Percentiles rank a stretch among this genome's conserved stretches.
Conservation (phyloP, 164 flowering plant species). For the Cinnamomum micranthum region DNA sequence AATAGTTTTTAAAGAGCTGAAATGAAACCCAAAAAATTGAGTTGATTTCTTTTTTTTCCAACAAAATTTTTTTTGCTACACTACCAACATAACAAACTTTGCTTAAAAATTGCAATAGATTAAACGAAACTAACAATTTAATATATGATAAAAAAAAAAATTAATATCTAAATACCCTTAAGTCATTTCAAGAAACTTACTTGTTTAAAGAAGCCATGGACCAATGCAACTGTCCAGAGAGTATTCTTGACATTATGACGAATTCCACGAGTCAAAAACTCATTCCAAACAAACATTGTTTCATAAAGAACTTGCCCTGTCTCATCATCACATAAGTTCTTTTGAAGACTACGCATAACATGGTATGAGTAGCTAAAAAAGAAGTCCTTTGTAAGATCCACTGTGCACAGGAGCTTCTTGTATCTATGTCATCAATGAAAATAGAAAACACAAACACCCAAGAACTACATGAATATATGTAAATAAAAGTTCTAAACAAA, state of each 20-base stretch:
- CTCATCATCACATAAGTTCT: conserved; percentile 55
- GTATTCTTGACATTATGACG: conserved; percentile 72
- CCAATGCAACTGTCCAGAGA: conserved; percentile 88
- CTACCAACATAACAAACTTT: background rate
- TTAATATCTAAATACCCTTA: background rate
- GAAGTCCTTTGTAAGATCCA: conserved; percentile 99
- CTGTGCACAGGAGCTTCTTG: conserved; percentile 93
- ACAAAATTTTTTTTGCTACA: background rate
- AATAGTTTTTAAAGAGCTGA: too few species aligned
- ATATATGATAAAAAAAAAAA: background rate
- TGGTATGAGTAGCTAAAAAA: conserved; percentile 98
- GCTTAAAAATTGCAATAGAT: background rate
- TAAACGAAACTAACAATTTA: background rate
- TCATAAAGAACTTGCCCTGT: conserved; percentile 57
- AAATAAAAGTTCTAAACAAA: background rate
- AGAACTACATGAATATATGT: conserved; percentile 20
- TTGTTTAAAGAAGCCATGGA: conserved; percentile 96
- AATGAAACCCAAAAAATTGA: too few species aligned
- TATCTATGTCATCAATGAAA: conserved; percentile 59
- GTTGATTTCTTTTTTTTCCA: too few species aligned
- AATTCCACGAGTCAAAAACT: conserved; percentile 79
- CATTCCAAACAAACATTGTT: conserved; percentile 99
- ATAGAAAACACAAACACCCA: conserved; percentile 18
- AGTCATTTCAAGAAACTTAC: conserved; percentile 25
- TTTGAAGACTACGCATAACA: conserved; percentile 90